A percentile compares a stretch with the other conserved stretches of the same genome.
phyloP scores from a whole-genome alignment of 805 yeast genomes.

The Kuraishia cidri region DNA sequence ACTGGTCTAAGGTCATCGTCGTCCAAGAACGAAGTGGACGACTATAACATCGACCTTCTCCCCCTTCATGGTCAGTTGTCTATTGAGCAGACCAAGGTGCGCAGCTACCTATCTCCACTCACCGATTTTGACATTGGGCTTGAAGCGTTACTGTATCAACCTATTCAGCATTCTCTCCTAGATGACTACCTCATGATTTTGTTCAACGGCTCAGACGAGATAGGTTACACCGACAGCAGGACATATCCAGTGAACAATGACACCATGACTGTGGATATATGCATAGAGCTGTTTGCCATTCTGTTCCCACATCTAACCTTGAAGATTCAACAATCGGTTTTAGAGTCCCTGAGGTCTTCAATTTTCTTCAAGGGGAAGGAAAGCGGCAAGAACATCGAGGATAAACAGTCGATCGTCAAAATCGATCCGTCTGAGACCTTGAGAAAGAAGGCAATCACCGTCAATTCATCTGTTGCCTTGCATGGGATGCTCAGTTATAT shows the following conservation, averaged over 20 bases:
- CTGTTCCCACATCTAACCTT: conserved; percentile 64
- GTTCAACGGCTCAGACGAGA: conserved; percentile 12
- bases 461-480: conserved; percentile 59
- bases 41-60: conserved; percentile 19
- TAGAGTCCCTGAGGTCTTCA: conserved; percentile 66
- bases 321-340: conserved; percentile 79
- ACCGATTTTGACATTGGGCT: conserved; percentile 26
- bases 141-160: conserved; percentile 18
- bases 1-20: conserved; percentile 5
- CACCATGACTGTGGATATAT: conserved; percentile 58
- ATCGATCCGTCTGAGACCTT: conserved; percentile 5
- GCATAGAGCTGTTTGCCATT: conserved; percentile 67
- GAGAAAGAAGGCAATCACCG: conserved; percentile 36
- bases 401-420: conserved; percentile 6
- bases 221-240: conserved; percentile 24
- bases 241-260: conserved; percentile 31
- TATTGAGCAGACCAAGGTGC: conserved; percentile 18
- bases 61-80: conserved; percentile 17
- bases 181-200: conserved; percentile 29
- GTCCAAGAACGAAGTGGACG: conserved; percentile 4
- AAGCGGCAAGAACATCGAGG: conserved; percentile 5
- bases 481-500: conserved; percentile 33
- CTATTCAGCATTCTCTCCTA: conserved; percentile 28
- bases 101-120: conserved; percentile 15
- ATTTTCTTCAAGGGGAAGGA: conserved; percentile 26